These are phyloP conservation scores for Barnettozyma populi DNA, from an alignment of 805 yeast genomes.

Conservation along the genomic window DNA sequence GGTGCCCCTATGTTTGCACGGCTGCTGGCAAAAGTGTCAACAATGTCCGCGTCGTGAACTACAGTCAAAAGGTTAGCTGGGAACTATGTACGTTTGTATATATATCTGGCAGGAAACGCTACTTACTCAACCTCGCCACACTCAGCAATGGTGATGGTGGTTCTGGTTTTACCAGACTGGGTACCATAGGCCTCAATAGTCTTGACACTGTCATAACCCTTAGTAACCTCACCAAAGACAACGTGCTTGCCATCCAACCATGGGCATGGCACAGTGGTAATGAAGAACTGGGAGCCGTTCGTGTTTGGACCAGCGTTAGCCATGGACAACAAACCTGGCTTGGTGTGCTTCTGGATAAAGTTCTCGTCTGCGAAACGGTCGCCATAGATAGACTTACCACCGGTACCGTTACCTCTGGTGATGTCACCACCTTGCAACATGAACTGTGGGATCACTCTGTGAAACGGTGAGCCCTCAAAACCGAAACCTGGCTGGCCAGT, in stretches of 20 bases:
- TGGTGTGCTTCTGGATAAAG: conserved; percentile 66
- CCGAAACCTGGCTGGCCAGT: conserved; percentile 98
- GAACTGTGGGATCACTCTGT: conserved; percentile 95
- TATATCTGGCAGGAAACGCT: neutral
- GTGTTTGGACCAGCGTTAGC: conserved; percentile 98
- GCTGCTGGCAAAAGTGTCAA: too few species aligned
- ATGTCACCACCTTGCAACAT: conserved; percentile 98
- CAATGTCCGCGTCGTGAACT: too few species aligned
- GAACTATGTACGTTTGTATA: neutral
- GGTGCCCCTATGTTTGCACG: too few species aligned
- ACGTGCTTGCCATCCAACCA: conserved; percentile 95
- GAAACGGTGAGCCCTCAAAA: conserved; percentile 85
- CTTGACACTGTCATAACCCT: conserved; percentile 82
- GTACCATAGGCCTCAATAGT: conserved; percentile 78
- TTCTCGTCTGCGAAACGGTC: conserved; percentile 74
- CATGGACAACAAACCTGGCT: conserved; percentile 86
- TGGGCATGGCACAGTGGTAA: conserved; percentile 81
- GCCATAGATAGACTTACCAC: conserved; percentile 91
- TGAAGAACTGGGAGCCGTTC: conserved; percentile 96
- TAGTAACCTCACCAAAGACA: conserved; percentile 88
- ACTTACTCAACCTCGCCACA: conserved; percentile 32
- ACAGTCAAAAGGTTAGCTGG: too few species aligned
- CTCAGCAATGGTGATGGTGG: conserved; percentile 58
- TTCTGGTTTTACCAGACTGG: conserved; percentile 63
- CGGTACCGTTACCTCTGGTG: conserved; percentile 92